Conservation (phyloP, 2,329 filamentous ascomycete genomes). For the Periglandula ipomoeae region DNA sequence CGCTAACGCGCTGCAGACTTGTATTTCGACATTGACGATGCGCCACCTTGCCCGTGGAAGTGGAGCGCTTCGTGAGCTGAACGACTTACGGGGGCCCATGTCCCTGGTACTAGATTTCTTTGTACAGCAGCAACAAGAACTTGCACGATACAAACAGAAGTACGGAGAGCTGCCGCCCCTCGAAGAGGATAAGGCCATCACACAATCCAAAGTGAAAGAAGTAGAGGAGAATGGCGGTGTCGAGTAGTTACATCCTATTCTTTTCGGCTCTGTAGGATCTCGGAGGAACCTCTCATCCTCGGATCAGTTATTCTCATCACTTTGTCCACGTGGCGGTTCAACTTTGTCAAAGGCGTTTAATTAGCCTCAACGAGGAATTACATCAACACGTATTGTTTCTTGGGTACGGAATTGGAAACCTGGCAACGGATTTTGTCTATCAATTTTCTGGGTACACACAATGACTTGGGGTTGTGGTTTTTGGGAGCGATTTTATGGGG, state of each 20-base stretch:
- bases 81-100: slow-evolving; percentile 73
- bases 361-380: background rate
- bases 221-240: slow-evolving; percentile 16
- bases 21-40: slow-evolving; percentile 67
- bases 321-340: too few species aligned
- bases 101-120: slow-evolving; percentile 57
- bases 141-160: slow-evolving; percentile 49
- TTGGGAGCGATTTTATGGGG: background rate
- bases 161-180: slow-evolving; percentile 33
- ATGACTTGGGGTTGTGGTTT: background rate
- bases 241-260: too few species aligned
- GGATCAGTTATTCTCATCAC: too few species aligned
- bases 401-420: background rate
- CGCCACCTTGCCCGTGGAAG: slow-evolving; percentile 71
- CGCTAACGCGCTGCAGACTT: slow-evolving; percentile 48
- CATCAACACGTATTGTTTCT: background rate
- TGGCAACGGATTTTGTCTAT: background rate
- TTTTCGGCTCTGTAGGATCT: too few species aligned
- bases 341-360: background rate
- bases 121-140: slow-evolving; percentile 50
- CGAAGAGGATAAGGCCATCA: slow-evolving; percentile 14
- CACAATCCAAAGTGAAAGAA: slow-evolving; percentile 8
- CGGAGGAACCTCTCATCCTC: too few species aligned
- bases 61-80: slow-evolving; percentile 49
- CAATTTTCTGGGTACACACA: background rate